phyloP scores from a whole-genome alignment of 140 eudicot species.

The Cichorium intybus region DNA sequence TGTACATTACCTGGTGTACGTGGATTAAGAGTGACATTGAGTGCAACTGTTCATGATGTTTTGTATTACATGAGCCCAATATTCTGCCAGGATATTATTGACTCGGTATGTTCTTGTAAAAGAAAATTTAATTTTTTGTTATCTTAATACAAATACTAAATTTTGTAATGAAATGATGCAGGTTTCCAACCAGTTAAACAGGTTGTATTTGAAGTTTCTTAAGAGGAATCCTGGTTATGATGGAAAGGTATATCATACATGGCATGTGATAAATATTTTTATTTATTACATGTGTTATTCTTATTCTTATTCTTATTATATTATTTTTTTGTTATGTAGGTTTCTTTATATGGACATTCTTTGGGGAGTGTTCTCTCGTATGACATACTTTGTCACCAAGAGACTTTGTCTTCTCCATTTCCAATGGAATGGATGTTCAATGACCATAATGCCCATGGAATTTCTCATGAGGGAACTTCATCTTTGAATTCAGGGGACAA shows the following conservation, averaged over 20 bases:
- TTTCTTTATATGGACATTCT: constrained; percentile 93
- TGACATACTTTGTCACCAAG: constrained; percentile 98
- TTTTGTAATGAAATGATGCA: constrained; percentile 30
- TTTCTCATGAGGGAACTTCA: constrained; percentile 9
- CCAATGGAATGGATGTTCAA: constrained; percentile 66
- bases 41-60: constrained; percentile 99
- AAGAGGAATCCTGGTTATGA: constrained; percentile 97
- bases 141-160: background rate
- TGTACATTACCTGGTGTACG: constrained; percentile 89
- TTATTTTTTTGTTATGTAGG: constrained; percentile 45
- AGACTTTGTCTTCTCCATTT: constrained; percentile 67
- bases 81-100: constrained; percentile 90
- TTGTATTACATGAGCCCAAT: constrained; percentile 98
- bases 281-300: background rate
- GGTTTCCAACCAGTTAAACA: constrained; percentile 92
- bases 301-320: background rate
- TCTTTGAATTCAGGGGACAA: constrained; percentile 17
- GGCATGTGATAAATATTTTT: too few species aligned
- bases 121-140: too few species aligned
- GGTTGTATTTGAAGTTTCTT: constrained; percentile 85
- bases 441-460: constrained; percentile 31
- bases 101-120: constrained; percentile 55
- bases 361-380: constrained; percentile 96
- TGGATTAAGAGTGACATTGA: constrained; percentile 77
- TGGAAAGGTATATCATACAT: constrained; percentile 94